Evolutionary conservation across 83 land plant genomes (phyloP).

Genomic region (Larix sibirica): DNA sequence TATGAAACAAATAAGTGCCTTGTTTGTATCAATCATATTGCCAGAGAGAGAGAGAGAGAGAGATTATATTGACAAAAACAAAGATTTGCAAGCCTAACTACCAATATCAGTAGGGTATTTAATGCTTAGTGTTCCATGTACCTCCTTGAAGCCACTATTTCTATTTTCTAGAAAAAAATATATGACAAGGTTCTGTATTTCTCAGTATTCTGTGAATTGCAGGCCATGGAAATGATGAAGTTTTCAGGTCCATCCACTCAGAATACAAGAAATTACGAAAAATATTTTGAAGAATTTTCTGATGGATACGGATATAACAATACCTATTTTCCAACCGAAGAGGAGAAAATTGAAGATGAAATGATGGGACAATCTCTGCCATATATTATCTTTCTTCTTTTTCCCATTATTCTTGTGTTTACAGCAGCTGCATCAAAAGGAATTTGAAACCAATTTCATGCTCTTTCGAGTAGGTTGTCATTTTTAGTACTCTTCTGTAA

Average conservation of each 20-base stretch:
- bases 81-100: not conserved
- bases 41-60: not conserved
- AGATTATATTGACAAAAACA: not conserved
- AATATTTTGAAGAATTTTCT: slow-evolving; percentile 54
- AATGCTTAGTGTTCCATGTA: not conserved
- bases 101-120: not conserved
- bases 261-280: slow-evolving; percentile 36
- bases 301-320: slow-evolving; percentile 18
- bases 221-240: slow-evolving; percentile 78
- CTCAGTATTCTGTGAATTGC: not conserved
- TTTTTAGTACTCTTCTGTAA: not conserved
- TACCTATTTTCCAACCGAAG: slow-evolving; percentile 18
- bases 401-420: slow-evolving; percentile 46
- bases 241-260: slow-evolving; percentile 20
- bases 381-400: slow-evolving; percentile 44
- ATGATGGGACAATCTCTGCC: slow-evolving; percentile 37
- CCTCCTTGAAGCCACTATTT: not conserved
- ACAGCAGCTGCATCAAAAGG: slow-evolving; percentile 33
- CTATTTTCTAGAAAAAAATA: not conserved
- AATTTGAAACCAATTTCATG: not conserved
- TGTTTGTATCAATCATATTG: not conserved
- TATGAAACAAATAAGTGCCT: slow-evolving; percentile 13
- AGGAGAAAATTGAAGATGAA: slow-evolving; percentile 24
- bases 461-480: not conserved
- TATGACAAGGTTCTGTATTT: not conserved